Conservation (phyloP, 441 rosid genomes). For the Bocquillonia castaneifolia region DNA sequence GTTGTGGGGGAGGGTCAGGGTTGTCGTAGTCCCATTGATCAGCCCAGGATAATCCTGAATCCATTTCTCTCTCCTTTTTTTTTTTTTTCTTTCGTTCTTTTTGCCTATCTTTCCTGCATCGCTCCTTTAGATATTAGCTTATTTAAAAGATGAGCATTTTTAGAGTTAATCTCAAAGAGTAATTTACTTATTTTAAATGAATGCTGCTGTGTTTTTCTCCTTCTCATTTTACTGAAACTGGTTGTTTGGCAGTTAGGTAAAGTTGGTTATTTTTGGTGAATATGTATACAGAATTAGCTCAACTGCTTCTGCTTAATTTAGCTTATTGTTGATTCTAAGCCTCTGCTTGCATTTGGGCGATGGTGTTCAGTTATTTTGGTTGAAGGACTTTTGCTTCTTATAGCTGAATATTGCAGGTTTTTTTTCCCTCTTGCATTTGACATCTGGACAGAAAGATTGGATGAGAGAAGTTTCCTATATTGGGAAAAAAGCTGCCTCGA, state of each 20-base stretch:
- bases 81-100: background rate
- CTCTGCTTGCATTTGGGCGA: background rate
- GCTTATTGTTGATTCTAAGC: background rate
- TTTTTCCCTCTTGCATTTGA: background rate
- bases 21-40: conserved; percentile 73
- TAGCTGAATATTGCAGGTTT: background rate
- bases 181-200: conserved; percentile 13
- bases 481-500: background rate
- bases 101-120: background rate
- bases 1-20: conserved; percentile 48
- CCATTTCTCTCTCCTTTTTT: conserved; percentile 36
- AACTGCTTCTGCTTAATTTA: background rate
- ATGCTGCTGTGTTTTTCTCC: background rate
- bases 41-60: conserved; percentile 76
- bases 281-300: background rate
- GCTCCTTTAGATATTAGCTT: background rate
- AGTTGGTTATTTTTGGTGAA: conserved; percentile 4
- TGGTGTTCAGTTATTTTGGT: background rate
- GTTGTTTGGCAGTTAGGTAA: background rate
- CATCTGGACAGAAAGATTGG: background rate
- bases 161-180: conserved; percentile 5
- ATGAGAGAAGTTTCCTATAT: too few species aligned
- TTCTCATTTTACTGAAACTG: background rate
- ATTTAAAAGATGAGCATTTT: background rate
- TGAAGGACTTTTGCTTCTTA: conserved; percentile 14